Evolutionary conservation across 805 yeast genomes (phyloP).

Genomic region (Candida railenensis): DNA sequence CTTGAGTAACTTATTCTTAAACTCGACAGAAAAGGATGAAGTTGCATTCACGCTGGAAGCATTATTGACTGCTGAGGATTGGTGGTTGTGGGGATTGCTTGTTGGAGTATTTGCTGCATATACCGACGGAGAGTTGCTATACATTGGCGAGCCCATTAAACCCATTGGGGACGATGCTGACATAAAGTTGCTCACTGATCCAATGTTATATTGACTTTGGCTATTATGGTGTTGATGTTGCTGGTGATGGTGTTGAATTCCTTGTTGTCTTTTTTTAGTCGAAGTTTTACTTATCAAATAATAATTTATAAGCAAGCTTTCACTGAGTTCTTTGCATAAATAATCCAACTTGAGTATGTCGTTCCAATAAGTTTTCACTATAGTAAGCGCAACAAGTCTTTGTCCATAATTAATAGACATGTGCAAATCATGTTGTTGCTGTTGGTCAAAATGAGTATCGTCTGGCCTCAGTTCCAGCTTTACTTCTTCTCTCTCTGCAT

Average conservation of each 20-base stretch:
- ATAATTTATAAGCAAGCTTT: constrained; percentile 52
- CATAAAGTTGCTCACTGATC: constrained; percentile 2
- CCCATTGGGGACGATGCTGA: not conserved
- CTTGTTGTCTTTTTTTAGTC: constrained; percentile 18
- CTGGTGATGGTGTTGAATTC: constrained; percentile 20
- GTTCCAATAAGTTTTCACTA: constrained; percentile 70
- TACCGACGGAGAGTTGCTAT: not conserved
- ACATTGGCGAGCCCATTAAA: not conserved
- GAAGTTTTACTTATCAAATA: constrained; percentile 35
- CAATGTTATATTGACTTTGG: constrained; percentile 20
- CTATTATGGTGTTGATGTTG: constrained; percentile 20
- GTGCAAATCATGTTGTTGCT: not conserved
- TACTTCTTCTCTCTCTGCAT: constrained; percentile 8
- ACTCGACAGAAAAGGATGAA: constrained; percentile 14
- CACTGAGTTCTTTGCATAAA: constrained; percentile 64
- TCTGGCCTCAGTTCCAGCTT: not conserved
- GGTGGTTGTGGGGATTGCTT: not conserved
- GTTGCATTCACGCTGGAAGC: constrained; percentile 1
- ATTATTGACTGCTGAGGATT: not conserved
- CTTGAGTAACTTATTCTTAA: constrained; percentile 26
- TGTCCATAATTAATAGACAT: constrained; percentile 30
- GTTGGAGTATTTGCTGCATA: not conserved
- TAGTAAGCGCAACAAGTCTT: constrained; percentile 37
- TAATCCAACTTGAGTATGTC: constrained; percentile 57
- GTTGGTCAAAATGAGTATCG: not conserved